phyloP scores from a whole-genome alignment of 371 early-diverging fungal genomes.

The Neoconidiobolus thromboides region DNA sequence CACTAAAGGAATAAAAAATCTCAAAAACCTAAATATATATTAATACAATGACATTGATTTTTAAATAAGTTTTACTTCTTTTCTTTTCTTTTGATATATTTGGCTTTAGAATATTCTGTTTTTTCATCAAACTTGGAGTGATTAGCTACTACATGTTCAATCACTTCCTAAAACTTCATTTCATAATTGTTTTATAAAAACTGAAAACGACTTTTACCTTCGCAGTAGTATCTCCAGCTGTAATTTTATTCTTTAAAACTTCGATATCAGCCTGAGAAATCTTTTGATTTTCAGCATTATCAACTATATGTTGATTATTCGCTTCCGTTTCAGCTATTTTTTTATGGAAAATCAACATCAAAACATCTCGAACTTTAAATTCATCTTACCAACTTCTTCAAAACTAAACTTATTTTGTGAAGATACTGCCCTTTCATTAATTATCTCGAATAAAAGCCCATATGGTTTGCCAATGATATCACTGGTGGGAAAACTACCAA shows the following conservation, averaged over 20 bases:
- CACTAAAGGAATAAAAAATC: conserved; percentile 59
- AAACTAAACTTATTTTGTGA: conserved; percentile 16
- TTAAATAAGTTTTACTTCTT: conserved; percentile 37
- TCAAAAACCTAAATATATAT: conserved; percentile 39
- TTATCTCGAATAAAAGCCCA: conserved; percentile 68
- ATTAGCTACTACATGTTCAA: conserved; percentile 57
- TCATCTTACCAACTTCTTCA: conserved; percentile 19
- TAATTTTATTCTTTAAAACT: conserved; percentile 45
- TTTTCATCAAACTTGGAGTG: conserved; percentile 73
- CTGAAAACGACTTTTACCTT: conserved; percentile 17
- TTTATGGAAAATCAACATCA: not conserved
- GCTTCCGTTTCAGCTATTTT: conserved; percentile 45
- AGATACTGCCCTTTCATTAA: conserved; percentile 25
- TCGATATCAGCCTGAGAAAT: conserved; percentile 71
- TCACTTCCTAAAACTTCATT: conserved; percentile 30
- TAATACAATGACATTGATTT: not conserved
- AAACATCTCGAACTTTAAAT: not conserved
- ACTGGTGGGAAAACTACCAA: conserved; percentile 62
- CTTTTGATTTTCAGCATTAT: conserved; percentile 53
- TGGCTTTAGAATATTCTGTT: conserved; percentile 89
- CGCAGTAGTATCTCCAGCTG: conserved; percentile 40
- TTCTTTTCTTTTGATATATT: conserved; percentile 85
- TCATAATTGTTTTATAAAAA: not conserved
- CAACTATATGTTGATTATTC: conserved; percentile 66
- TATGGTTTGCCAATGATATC: conserved; percentile 65